A percentile compares a stretch with the other conserved stretches of the same genome.
These are phyloP conservation scores for Aristolochia contorta DNA, from an alignment of 164 flowering plant genomes.

Conservation along the genomic window DNA sequence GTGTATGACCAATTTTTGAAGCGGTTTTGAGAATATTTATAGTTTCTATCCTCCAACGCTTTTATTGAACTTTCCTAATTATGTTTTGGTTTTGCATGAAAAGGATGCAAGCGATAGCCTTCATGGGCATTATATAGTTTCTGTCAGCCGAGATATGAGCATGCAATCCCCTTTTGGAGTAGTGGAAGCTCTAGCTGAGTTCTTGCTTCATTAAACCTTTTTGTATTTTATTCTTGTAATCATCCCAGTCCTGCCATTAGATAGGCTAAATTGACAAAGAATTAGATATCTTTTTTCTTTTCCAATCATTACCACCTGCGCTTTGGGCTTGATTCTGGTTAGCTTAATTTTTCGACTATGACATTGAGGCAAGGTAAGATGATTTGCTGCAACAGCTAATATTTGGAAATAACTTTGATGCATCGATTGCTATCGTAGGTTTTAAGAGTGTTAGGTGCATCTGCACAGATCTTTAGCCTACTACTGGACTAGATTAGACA, in stretches of 20 bases:
- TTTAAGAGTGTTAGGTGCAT: background rate
- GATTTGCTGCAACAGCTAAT: background rate
- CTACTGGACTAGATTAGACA: background rate
- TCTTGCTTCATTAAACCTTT: background rate
- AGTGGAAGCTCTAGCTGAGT: slow-evolving; percentile 72
- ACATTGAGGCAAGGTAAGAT: slow-evolving; percentile 74
- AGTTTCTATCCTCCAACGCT: too few species aligned
- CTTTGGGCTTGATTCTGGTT: slow-evolving; percentile 35
- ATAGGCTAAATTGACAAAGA: background rate
- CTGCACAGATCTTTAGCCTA: background rate
- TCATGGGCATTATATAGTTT: slow-evolving; percentile 83
- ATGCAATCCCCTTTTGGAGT: slow-evolving; percentile 42
- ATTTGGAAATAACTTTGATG: background rate
- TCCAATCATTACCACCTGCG: slow-evolving; percentile 74
- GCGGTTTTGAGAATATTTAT: too few species aligned
- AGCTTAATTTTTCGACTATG: slow-evolving; percentile 55
- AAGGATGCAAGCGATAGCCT: slow-evolving; percentile 96
- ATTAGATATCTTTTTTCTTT: background rate
- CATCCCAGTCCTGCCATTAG: background rate
- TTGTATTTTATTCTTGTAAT: background rate
- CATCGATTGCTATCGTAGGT: background rate
- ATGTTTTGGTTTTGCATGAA: background rate
- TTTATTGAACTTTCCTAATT: background rate
- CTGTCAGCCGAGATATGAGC: slow-evolving; percentile 58
- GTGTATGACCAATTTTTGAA: too few species aligned